Percentiles rank a stretch among this genome's conserved stretches.
phyloP scores from a whole-genome alignment of 768 basidiomycete genomes.

The Tephrocybe sp. region DNA sequence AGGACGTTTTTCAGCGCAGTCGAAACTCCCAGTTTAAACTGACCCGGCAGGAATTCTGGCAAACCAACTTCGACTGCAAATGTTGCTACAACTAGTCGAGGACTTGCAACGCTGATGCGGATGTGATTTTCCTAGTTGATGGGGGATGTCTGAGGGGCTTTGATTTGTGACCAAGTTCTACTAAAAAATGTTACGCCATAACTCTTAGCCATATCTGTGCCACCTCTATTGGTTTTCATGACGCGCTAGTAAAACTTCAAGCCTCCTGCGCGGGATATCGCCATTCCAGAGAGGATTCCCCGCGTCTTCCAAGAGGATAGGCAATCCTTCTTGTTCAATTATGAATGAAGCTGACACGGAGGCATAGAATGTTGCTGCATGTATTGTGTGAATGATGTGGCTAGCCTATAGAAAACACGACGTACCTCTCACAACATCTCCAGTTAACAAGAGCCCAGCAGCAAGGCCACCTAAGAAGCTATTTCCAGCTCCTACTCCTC shows the following conservation, averaged over 20 bases:
- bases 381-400: background rate
- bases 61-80: no score
- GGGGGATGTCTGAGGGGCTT: no score
- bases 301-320: constrained; percentile 36
- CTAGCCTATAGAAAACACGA: constrained; percentile 7
- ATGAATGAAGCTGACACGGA: constrained; percentile 79
- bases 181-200: no score
- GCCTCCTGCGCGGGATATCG: constrained; percentile 57
- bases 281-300: constrained; percentile 60
- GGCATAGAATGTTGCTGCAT: constrained; percentile 65
- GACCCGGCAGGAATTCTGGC: no score
- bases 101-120: no score
- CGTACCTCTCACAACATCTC: constrained; percentile 67
- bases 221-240: constrained; percentile 28
- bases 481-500: constrained; percentile 79
- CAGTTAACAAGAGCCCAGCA: constrained; percentile 59
- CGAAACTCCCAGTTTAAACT: no score
- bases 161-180: no score
- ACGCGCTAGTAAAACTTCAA: constrained; percentile 48
- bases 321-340: constrained; percentile 82
- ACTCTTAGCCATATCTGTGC: no score
- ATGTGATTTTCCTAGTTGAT: no score
- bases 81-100: no score
- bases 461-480: constrained; percentile 82
- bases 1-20: no score